Conservation (phyloP, 306 rosid species). For the Acmispon strigosus region DNA sequence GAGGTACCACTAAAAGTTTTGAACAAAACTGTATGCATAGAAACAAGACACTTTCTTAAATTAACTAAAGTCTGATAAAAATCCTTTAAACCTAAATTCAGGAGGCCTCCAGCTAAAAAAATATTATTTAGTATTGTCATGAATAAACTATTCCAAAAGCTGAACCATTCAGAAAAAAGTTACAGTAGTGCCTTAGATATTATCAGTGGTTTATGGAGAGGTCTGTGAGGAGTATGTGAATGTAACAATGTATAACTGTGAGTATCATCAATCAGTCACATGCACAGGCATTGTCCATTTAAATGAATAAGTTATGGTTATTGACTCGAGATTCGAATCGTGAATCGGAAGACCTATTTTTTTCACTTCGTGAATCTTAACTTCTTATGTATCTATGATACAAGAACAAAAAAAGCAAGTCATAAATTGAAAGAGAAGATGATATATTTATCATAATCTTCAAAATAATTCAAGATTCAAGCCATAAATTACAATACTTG, state of each 20-base stretch:
- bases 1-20: neutral
- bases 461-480: too few species aligned
- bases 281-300: neutral
- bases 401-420: too few species aligned
- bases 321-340: too few species aligned
- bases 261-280: neutral
- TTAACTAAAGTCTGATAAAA: neutral
- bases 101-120: neutral
- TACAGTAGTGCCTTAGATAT: neutral
- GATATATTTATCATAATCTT: too few species aligned
- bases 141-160: too few species aligned
- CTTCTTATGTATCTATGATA: too few species aligned
- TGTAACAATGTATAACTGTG: neutral
- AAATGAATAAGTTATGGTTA: too few species aligned
- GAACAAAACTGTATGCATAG: neutral
- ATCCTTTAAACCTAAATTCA: neutral
- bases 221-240: neutral
- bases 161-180: neutral
- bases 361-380: too few species aligned
- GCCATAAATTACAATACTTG: too few species aligned
- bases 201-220: neutral
- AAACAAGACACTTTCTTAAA: neutral
- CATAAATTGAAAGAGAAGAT: too few species aligned
- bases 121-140: neutral
- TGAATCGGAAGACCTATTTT: too few species aligned